Evolutionary conservation across 1,284 basidiomycete genomes (phyloP).

Genomic region (Ustilago cynodontis): DNA sequence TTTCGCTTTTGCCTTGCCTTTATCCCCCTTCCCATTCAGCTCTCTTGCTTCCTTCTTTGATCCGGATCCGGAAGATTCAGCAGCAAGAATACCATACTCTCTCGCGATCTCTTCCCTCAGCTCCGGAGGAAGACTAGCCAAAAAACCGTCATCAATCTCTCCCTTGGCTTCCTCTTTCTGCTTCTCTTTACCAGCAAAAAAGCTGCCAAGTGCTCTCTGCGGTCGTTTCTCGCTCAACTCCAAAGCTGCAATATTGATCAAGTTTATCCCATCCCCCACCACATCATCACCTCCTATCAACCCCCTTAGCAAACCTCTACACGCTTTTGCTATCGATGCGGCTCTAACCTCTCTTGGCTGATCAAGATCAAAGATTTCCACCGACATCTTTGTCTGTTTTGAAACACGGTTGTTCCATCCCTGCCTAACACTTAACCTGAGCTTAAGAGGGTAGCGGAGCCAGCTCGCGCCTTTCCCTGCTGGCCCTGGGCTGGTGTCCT

Average conservation of each 20-base stretch:
- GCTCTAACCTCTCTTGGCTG: conserved; percentile 26
- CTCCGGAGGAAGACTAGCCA: conserved; percentile 48
- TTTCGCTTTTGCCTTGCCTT: conserved; percentile 10
- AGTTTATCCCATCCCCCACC: conserved; percentile 50
- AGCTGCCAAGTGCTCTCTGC: conserved; percentile 41
- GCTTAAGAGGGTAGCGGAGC: conserved; percentile 57
- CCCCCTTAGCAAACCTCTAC: conserved; percentile 31
- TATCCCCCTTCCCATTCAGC: neutral
- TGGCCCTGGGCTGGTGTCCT: neutral
- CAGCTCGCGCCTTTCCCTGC: conserved; percentile 21
- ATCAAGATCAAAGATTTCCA: conserved; percentile 57
- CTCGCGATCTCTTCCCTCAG: conserved; percentile 49
- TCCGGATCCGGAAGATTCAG: neutral
- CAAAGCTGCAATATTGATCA: conserved; percentile 64
- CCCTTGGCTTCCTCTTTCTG: neutral
- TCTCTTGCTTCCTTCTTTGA: too few relatives aligned
- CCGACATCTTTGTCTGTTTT: conserved; percentile 57
- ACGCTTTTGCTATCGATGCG: conserved; percentile 33
- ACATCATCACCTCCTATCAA: conserved; percentile 49
- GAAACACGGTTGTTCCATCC: conserved; percentile 53
- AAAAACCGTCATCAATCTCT: conserved; percentile 41
- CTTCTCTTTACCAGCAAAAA: conserved; percentile 23
- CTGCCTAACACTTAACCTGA: conserved; percentile 53
- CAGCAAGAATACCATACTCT: conserved; percentile 45
- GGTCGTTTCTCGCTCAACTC: conserved; percentile 51